Percentiles rank a stretch among this genome's conserved stretches.
phyloP scores from a whole-genome alignment of 2,329 filamentous ascomycete species.

The Xylaria sp. region DNA sequence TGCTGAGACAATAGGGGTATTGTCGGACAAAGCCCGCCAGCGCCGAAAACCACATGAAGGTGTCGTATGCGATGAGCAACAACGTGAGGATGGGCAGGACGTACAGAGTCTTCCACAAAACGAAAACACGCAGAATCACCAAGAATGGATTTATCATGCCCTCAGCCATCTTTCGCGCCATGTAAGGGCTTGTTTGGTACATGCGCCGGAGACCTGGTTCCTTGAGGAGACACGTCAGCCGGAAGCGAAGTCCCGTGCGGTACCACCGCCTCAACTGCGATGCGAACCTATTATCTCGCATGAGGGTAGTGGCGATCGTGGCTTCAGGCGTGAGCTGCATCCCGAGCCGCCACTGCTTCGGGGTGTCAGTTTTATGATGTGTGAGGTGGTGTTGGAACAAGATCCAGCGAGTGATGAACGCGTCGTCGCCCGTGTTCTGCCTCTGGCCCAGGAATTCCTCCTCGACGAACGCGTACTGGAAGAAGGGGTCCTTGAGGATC shows the following conservation, averaged over 20 bases:
- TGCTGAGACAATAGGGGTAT: conserved; percentile 20
- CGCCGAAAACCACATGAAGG: conserved; percentile 12
- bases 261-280: conserved; percentile 33
- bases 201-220: conserved; percentile 20
- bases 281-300: conserved; percentile 19
- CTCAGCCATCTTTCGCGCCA: conserved; percentile 28
- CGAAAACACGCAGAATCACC: conserved; percentile 11
- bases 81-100: conserved; percentile 11
- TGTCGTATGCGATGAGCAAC: conserved; percentile 10
- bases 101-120: conserved; percentile 16
- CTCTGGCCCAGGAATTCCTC: conserved; percentile 28
- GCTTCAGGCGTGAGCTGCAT: conserved; percentile 32
- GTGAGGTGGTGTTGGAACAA: conserved; percentile 24
- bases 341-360: conserved; percentile 25
- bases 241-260: conserved; percentile 24
- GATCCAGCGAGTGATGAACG: conserved; percentile 35
- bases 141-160: conserved; percentile 23
- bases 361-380: neutral
- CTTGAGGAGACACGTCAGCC: conserved; percentile 22
- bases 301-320: conserved; percentile 26
- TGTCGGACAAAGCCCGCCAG: conserved; percentile 13
- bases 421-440: conserved; percentile 33
- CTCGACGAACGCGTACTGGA: conserved; percentile 26
- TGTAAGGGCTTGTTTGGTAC: conserved; percentile 15
- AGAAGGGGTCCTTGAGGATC: conserved; percentile 27